These are phyloP conservation scores for Alternaria rosae DNA, from an alignment of 2,329 filamentous ascomycete genomes.

Conservation along the genomic window DNA sequence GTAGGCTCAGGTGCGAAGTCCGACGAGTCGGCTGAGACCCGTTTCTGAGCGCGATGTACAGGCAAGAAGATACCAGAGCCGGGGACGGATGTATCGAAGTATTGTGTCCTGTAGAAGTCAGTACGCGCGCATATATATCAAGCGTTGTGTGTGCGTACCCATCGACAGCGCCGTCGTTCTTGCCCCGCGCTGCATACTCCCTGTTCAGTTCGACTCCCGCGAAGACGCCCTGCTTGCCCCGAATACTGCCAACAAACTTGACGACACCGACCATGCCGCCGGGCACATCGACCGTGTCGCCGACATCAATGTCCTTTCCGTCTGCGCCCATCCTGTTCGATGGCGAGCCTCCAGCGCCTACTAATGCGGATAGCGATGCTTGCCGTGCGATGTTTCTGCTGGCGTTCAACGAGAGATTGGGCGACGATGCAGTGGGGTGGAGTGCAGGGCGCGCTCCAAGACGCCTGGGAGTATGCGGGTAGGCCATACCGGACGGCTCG, in stretches of 20 bases:
- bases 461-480: conserved; percentile 52
- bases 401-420: conserved; percentile 51
- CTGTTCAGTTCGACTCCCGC: conserved; percentile 87
- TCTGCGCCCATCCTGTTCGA: conserved; percentile 55
- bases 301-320: conserved; percentile 69
- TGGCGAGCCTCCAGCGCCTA: conserved; percentile 55
- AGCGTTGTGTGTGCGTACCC: conserved; percentile 65
- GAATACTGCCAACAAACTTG: conserved; percentile 85
- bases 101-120: conserved; percentile 60
- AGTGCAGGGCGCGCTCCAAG: conserved; percentile 51
- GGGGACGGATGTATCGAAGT: conserved; percentile 80
- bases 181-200: conserved; percentile 83
- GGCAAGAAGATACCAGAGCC: conserved; percentile 95
- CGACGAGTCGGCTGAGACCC: conserved; percentile 64
- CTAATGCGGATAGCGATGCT: conserved; percentile 74
- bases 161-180: conserved; percentile 96
- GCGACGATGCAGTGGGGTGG: conserved; percentile 52
- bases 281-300: conserved; percentile 88
- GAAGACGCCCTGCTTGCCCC: conserved; percentile 89
- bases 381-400: conserved; percentile 69
- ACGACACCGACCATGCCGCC: conserved; percentile 91
- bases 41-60: conserved; percentile 77
- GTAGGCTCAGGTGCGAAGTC: conserved; percentile 72
- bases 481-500: conserved; percentile 43
- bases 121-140: conserved; percentile 4